Percentiles rank a stretch among this genome's conserved stretches.
Conservation (phyloP, 192 early-diverging fungal species). For the Mortierella claussenii region DNA sequence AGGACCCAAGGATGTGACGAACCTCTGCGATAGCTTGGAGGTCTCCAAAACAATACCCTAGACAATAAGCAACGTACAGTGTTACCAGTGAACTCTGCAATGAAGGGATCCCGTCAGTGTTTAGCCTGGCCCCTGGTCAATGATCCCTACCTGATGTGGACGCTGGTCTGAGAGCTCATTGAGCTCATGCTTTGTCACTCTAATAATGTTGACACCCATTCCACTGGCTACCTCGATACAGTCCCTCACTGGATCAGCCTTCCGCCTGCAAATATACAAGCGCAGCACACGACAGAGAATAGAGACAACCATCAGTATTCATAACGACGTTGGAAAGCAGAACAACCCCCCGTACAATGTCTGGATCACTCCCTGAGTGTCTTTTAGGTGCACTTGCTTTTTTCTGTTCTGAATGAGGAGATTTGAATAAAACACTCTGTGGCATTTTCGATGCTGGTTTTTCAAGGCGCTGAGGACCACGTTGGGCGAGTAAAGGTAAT, state of each 20-base stretch:
- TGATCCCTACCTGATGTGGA: conserved; percentile 61
- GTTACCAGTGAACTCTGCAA: too few species aligned
- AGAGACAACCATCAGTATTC: too few species aligned
- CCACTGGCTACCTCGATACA: conserved; percentile 18
- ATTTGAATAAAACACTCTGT: conserved; percentile 24
- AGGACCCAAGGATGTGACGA: conserved; percentile 9
- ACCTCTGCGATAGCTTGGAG: conserved; percentile 18
- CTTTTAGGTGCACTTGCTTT: conserved; percentile 34
- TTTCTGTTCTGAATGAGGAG: conserved; percentile 33
- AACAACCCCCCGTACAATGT: too few species aligned
- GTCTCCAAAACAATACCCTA: conserved; percentile 65
- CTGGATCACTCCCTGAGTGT: too few species aligned
- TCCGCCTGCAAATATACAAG: conserved; percentile 2
- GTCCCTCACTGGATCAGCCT: conserved; percentile 27
- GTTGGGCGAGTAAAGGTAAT: conserved; percentile 48
- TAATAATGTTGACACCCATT: conserved; percentile 24
- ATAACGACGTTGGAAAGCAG: too few species aligned
- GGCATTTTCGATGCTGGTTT: conserved; percentile 16
- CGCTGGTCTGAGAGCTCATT: conserved; percentile 59
- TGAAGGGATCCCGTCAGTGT: too few species aligned
- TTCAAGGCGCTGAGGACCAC: conserved; percentile 32
- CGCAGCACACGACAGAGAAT: too few species aligned
- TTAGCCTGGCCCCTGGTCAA: too few species aligned
- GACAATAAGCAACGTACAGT: background rate
- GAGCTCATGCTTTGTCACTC: conserved; percentile 54